phyloP scores from a whole-genome alignment of 768 basidiomycete species.

The Lactifluus subvellereus region DNA sequence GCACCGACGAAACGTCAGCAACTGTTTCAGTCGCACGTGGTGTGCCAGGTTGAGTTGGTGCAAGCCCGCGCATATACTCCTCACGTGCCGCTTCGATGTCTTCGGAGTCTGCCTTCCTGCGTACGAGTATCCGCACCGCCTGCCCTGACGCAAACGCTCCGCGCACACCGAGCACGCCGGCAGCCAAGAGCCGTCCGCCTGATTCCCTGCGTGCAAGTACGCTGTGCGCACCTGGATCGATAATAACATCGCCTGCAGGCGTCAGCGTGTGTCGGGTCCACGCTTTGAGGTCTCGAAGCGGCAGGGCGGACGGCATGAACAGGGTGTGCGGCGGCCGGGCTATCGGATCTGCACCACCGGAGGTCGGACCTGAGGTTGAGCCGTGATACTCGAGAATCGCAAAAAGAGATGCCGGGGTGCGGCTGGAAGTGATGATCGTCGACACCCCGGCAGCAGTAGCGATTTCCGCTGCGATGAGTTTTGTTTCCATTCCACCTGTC shows the following conservation, averaged over 20 bases:
- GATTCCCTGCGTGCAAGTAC: conserved; percentile 82
- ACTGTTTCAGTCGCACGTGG: conserved; percentile 40
- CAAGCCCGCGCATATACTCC: conserved; percentile 36
- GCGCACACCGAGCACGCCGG: conserved; percentile 79
- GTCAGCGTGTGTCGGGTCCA: conserved; percentile 97
- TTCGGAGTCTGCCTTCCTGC: conserved; percentile 31
- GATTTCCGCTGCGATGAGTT: conserved; percentile 96
- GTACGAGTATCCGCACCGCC: conserved; percentile 79
- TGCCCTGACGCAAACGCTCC: conserved; percentile 93
- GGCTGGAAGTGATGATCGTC: conserved; percentile 85
- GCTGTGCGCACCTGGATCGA: conserved; percentile 83
- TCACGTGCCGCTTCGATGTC: conserved; percentile 21
- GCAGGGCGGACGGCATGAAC: conserved; percentile 68
- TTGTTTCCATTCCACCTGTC: conserved; percentile 99
- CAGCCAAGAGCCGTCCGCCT: conserved; percentile 88
- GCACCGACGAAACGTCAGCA: conserved; percentile 27
- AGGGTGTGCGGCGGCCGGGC: conserved; percentile 78
- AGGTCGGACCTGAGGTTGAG: conserved; percentile 21
- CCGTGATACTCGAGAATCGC: conserved; percentile 75
- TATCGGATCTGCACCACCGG: conserved; percentile 21
- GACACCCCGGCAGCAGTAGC: conserved; percentile 93
- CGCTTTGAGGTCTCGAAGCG: conserved; percentile 81
- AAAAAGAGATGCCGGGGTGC: conserved; percentile 66
- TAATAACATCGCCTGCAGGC: conserved; percentile 81
- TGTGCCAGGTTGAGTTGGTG: conserved; percentile 50